phyloP scores from a whole-genome alignment of 1,284 basidiomycete genomes.

The Puccinia triticina region DNA sequence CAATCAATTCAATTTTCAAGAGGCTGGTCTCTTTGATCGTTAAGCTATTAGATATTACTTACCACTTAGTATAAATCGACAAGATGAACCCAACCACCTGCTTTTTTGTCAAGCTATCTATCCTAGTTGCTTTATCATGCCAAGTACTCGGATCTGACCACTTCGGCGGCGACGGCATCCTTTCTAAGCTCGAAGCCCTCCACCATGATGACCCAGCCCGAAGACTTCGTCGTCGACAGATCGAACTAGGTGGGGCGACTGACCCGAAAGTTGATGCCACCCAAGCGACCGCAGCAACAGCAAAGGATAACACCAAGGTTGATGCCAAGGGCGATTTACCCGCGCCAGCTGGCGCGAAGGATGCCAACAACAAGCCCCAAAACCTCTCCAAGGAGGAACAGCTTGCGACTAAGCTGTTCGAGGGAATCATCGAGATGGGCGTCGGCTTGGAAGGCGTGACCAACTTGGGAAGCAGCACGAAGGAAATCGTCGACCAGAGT shows the following conservation, averaged over 20 bases:
- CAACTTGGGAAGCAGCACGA: conserved; percentile 16
- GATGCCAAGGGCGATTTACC: neutral
- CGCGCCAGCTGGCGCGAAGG: neutral
- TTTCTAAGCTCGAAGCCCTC: neutral
- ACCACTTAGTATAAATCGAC: neutral
- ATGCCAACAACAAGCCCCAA: neutral
- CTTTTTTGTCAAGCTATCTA: conserved; percentile 20
- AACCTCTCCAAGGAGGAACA: conserved; percentile 13
- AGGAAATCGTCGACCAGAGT: conserved; percentile 9
- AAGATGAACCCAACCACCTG: conserved; percentile 26
- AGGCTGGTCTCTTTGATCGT: neutral
- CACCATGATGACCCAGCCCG: too few species aligned
- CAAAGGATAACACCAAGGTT: neutral
- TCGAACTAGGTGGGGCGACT: neutral
- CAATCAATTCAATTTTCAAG: neutral
- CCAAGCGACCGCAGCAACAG: neutral
- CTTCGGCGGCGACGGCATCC: neutral
- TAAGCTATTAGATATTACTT: neutral
- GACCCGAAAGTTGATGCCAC: neutral
- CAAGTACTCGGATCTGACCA: conserved; percentile 5
- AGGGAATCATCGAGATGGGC: conserved; percentile 17
- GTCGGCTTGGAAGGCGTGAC: conserved; percentile 20
- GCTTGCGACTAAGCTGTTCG: conserved; percentile 16
- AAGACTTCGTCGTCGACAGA: conserved; percentile 20
- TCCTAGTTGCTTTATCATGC: conserved; percentile 21